A percentile compares a stretch with the other conserved stretches of the same genome.
phyloP scores from a whole-genome alignment of 106 monocot genomes.

The Iris macrosiphon region DNA sequence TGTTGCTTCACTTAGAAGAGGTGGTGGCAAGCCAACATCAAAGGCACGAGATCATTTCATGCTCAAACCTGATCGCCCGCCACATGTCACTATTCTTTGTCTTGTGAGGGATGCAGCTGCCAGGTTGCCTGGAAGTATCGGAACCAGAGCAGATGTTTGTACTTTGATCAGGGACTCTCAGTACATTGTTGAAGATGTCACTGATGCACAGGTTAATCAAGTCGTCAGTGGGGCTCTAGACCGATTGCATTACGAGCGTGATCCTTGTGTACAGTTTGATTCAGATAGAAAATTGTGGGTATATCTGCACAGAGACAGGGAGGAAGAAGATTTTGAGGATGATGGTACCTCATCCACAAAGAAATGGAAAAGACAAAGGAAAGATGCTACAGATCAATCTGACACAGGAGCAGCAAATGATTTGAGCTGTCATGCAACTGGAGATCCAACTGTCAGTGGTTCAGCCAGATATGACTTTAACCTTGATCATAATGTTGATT shows the following conservation, averaged over 20 bases:
- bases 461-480: conserved; percentile 41
- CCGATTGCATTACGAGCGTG: conserved; percentile 89
- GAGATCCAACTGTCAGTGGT: conserved; percentile 17
- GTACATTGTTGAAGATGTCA: conserved; percentile 74
- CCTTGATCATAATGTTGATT: conserved; percentile 36
- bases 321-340: conserved; percentile 98
- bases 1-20: conserved; percentile 85
- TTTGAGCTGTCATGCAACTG: conserved; percentile 14
- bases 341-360: conserved; percentile 94
- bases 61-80: conserved; percentile 80
- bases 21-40: conserved; percentile 91
- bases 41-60: conserved; percentile 97
- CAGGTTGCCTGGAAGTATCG: conserved; percentile 89
- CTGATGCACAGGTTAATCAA: conserved; percentile 68
- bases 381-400: conserved; percentile 44
- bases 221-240: conserved; percentile 97
- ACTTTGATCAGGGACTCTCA: conserved; percentile 89
- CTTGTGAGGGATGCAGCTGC: conserved; percentile 91
- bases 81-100: conserved; percentile 92
- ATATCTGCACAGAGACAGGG: conserved; percentile 83
- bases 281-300: conserved; percentile 91
- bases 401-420: conserved; percentile 24
- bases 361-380: conserved; percentile 91
- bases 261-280: conserved; percentile 91
- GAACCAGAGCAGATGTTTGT: conserved; percentile 94